Conservation (phyloP, 306 rosid genomes). For the Spatholobus suberectus region DNA sequence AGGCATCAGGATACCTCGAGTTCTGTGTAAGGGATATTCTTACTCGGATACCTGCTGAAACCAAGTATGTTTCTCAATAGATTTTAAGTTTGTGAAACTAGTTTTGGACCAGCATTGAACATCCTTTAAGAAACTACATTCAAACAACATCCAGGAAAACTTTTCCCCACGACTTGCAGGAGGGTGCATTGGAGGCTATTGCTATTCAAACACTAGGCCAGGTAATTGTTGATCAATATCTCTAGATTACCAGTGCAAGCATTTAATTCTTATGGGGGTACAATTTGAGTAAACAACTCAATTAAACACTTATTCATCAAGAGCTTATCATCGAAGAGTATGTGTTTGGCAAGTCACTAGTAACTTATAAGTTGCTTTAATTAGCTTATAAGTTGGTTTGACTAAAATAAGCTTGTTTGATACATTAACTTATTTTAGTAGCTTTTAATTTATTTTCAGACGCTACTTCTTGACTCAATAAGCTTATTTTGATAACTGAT, state of each 20-base stretch:
- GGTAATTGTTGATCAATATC: constrained; percentile 53
- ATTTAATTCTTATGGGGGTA: neutral
- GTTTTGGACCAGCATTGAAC: constrained; percentile 24
- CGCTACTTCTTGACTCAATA: neutral
- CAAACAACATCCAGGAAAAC: constrained; percentile 58
- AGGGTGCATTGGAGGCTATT: constrained; percentile 76
- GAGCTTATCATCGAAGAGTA: too few relatives aligned
- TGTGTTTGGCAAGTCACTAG: too few relatives aligned
- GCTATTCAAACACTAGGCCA: constrained; percentile 88
- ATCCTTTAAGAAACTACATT: constrained; percentile 4
- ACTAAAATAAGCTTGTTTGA: too few relatives aligned
- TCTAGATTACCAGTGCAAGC: neutral
- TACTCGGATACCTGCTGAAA: constrained; percentile 69
- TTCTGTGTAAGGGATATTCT: constrained; percentile 72
- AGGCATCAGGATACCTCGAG: constrained; percentile 81
- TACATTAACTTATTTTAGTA: too few relatives aligned
- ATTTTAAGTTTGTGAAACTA: neutral
- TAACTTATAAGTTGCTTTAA: too few relatives aligned
- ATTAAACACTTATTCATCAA: neutral
- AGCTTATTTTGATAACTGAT: neutral
- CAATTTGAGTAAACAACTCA: neutral
- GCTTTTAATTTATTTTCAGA: too few relatives aligned
- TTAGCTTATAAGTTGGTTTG: too few relatives aligned
- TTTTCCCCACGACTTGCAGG: constrained; percentile 74
- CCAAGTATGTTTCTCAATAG: constrained; percentile 51